phyloP scores from a whole-genome alignment of 345 rosid species.

The Populus euphratica region DNA sequence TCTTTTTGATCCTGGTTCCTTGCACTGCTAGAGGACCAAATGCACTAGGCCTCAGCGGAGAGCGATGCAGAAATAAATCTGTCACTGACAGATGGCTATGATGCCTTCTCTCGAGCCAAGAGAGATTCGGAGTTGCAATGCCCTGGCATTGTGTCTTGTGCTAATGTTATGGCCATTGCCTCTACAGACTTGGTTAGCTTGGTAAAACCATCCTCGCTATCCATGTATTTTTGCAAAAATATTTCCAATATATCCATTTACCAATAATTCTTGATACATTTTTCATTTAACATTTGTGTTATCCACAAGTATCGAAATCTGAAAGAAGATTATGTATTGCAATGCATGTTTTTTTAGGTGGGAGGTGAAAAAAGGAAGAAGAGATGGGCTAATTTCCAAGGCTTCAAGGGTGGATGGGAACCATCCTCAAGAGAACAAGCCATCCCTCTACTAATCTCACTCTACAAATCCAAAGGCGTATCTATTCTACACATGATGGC shows the following conservation, averaged over 20 bases:
- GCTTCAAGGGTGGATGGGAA: slow-evolving; percentile 8
- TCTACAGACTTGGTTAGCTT: slow-evolving; percentile 18
- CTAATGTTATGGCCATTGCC: slow-evolving; percentile 16
- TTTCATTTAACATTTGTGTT: background rate
- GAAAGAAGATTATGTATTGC: too few species aligned
- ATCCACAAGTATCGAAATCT: too few species aligned
- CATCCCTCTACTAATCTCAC: slow-evolving; percentile 5
- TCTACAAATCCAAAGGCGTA: slow-evolving; percentile 19
- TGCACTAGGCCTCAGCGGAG: slow-evolving; percentile 3
- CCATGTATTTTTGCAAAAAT: too few species aligned
- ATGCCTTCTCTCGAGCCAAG: slow-evolving; percentile 15
- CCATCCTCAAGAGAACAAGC: background rate
- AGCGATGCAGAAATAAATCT: slow-evolving; percentile 23
- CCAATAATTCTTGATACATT: too few species aligned
- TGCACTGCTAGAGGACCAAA: too few species aligned
- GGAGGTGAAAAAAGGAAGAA: slow-evolving; percentile 13
- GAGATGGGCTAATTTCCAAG: slow-evolving; percentile 14
- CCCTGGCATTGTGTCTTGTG: slow-evolving; percentile 22
- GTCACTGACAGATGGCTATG: slow-evolving; percentile 12
- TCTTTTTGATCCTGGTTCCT: too few species aligned
- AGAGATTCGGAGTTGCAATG: slow-evolving; percentile 17
- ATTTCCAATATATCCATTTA: too few species aligned
- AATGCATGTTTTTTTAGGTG: background rate
- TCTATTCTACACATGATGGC: slow-evolving; percentile 17
- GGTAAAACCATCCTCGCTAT: background rate